A percentile compares a stretch with the other conserved stretches of the same genome.
phyloP scores from a whole-genome alignment of 495 filamentous ascomycete genomes.

The Xylaria palmicola region DNA sequence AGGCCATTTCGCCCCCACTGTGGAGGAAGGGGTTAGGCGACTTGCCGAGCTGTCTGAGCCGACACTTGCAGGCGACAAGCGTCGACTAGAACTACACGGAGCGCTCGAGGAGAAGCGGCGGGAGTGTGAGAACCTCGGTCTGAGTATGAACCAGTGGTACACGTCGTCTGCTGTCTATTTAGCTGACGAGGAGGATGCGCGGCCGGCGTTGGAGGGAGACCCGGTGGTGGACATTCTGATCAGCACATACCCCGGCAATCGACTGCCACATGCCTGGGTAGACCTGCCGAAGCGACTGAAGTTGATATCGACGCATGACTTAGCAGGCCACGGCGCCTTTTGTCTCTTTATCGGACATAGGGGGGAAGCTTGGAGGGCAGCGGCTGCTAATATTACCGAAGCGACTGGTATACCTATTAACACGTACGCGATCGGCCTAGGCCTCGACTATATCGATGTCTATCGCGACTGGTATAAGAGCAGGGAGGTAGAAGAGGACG shows the following conservation, averaged over 20 bases:
- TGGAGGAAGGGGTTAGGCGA: conserved; percentile 30
- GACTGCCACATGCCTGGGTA: conserved; percentile 56
- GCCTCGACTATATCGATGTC: conserved; percentile 52
- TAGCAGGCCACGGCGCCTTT: conserved; percentile 52
- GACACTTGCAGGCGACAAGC: conserved; percentile 32
- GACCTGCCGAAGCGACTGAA: conserved; percentile 42
- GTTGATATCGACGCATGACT: conserved; percentile 50
- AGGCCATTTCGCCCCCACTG: conserved; percentile 34
- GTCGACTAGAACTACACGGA: conserved; percentile 35
- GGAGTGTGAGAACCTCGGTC: conserved; percentile 50
- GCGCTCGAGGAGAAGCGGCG: conserved; percentile 41
- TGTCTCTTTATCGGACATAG: conserved; percentile 50
- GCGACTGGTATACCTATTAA: conserved; percentile 41
- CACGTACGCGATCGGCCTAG: conserved; percentile 46
- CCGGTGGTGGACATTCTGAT: conserved; percentile 36
- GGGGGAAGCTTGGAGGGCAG: conserved; percentile 50
- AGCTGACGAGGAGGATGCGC: conserved; percentile 35
- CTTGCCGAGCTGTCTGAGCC: conserved; percentile 35
- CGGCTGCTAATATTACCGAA: conserved; percentile 32
- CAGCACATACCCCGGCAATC: conserved; percentile 51
- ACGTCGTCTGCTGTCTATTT: conserved; percentile 34
- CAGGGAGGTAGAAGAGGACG: conserved; percentile 51
- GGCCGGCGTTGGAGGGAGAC: conserved; percentile 23
- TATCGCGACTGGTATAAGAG: conserved; percentile 51
- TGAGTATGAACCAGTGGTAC: conserved; percentile 54